Percentiles rank a stretch among this genome's conserved stretches.
Evolutionary conservation across 164 flowering plant species (phyloP).

Genomic region (Buxus sempervirens): DNA sequence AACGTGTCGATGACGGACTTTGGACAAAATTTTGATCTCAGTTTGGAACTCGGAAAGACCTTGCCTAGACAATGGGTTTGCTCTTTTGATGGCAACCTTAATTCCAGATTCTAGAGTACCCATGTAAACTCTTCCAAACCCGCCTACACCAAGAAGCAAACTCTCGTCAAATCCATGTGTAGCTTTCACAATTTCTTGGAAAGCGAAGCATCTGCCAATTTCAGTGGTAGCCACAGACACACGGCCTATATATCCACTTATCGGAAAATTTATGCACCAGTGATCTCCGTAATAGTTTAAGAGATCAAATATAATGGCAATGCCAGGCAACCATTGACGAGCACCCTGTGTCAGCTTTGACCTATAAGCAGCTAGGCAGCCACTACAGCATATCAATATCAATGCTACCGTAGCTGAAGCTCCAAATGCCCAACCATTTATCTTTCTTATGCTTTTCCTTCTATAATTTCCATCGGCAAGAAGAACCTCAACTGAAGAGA

Average conservation of each 20-base stretch:
- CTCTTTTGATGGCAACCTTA: conserved; percentile 23
- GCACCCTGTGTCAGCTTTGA: conserved; percentile 14
- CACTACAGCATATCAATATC: conserved; percentile 13
- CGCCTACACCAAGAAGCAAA: conserved; percentile 24
- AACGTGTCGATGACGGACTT: conserved; percentile 28
- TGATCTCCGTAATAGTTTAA: conserved; percentile 17
- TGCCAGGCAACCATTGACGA: conserved; percentile 12
- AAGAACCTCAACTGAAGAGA: conserved; percentile 16
- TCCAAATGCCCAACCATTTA: conserved; percentile 13
- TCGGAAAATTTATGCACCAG: conserved; percentile 11
- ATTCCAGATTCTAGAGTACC: conserved; percentile 27
- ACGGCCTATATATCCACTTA: conserved; percentile 23
- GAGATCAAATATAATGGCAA: conserved; percentile 23
- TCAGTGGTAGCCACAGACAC: conserved; percentile 15
- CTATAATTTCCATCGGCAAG: conserved; percentile 7
- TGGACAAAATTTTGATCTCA: conserved; percentile 25
- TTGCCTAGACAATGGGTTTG: conserved; percentile 24
- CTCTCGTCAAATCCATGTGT: conserved; percentile 21
- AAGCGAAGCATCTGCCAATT: conserved; percentile 20
- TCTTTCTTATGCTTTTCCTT: conserved; percentile 14
- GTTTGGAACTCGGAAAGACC: conserved; percentile 25
- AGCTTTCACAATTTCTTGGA: conserved; percentile 27
- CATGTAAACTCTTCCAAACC: conserved; percentile 24
- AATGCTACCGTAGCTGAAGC: background rate
- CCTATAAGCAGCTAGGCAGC: conserved; percentile 10